phyloP scores from a whole-genome alignment of 2,329 filamentous ascomycete genomes.

The Chaetomiaceae sp. region DNA sequence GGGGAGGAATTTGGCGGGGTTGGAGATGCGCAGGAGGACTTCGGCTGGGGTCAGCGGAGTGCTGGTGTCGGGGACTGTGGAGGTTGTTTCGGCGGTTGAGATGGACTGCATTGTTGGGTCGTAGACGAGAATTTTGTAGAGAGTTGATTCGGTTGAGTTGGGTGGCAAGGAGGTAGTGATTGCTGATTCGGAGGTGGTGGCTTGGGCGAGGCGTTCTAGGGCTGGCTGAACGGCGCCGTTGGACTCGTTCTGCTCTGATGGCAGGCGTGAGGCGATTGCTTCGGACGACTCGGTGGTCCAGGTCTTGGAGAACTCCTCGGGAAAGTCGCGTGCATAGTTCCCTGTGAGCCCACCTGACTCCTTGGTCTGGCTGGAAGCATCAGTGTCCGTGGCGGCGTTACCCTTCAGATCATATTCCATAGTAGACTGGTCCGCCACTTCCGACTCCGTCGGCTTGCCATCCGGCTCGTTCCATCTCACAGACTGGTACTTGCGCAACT shows the following conservation, averaged over 20 bases:
- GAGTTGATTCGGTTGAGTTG: constrained; percentile 17
- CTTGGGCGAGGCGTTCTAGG: constrained; percentile 20
- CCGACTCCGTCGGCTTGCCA: constrained; percentile 8
- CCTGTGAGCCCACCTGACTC: constrained; percentile 33
- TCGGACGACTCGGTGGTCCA: constrained; percentile 31
- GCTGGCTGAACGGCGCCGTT: constrained; percentile 21
- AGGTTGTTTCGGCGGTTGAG: constrained; percentile 54
- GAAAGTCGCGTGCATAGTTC: constrained; percentile 46
- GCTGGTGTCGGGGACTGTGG: constrained; percentile 43
- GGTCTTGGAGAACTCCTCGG: constrained; percentile 42
- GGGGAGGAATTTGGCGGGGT: constrained; percentile 59
- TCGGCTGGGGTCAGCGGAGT: constrained; percentile 51
- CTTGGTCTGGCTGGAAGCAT: not conserved
- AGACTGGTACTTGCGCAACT: constrained; percentile 14
- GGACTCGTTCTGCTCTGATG: constrained; percentile 8
- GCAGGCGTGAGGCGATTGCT: constrained; percentile 14
- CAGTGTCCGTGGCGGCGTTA: constrained; percentile 5
- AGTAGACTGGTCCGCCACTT: not conserved
- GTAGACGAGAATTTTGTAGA: constrained; percentile 63
- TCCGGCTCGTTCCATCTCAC: constrained; percentile 20
- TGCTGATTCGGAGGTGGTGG: not conserved
- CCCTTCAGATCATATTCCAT: constrained; percentile 5
- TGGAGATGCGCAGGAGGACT: constrained; percentile 52
- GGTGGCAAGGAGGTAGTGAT: not conserved
- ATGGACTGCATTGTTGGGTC: constrained; percentile 53